phyloP scores from a whole-genome alignment of 2,329 filamentous ascomycete genomes.

The Clathrospora elynae region DNA sequence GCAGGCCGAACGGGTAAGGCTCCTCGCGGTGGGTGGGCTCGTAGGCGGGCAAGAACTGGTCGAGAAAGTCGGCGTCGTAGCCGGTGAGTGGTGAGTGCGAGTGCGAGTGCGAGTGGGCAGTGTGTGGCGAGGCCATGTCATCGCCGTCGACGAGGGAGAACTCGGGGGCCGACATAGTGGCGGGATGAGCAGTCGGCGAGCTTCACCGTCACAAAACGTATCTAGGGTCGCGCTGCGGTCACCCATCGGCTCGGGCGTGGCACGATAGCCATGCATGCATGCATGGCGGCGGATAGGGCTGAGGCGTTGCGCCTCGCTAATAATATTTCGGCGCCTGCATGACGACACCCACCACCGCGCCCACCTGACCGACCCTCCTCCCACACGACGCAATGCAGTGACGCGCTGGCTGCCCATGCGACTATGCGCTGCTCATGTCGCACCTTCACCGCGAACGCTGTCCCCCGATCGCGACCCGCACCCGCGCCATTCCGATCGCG shows the following conservation, averaged over 20 bases:
- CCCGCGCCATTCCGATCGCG: constrained; percentile 20
- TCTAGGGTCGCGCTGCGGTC: neutral
- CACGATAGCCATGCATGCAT: constrained; percentile 1
- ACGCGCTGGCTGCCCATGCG: constrained; percentile 17
- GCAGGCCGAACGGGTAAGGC: constrained; percentile 3
- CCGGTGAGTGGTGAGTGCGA: constrained; percentile 19
- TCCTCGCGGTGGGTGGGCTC: constrained; percentile 5
- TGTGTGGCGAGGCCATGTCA: no score
- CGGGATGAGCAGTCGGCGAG: constrained; percentile 2
- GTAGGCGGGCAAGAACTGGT: constrained; percentile 3
- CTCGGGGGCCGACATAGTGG: constrained; percentile 2
- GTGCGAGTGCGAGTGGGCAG: constrained; percentile 2
- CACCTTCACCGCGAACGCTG: constrained; percentile 25
- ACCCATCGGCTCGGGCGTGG: constrained; percentile 12
- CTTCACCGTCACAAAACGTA: constrained; percentile 3
- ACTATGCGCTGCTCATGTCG: constrained; percentile 42
- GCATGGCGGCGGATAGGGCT: constrained; percentile 14
- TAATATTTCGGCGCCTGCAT: constrained; percentile 3
- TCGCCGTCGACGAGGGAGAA: no score
- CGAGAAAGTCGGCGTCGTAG: constrained; percentile 8
- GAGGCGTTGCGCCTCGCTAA: constrained; percentile 2
- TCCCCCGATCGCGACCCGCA: constrained; percentile 24
- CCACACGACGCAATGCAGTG: constrained; percentile 38
- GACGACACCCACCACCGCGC: constrained; percentile 1
- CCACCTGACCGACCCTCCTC: neutral